A percentile compares a stretch with the other conserved stretches of the same genome.
These are phyloP conservation scores for Geranium rotundifolium DNA, from an alignment of 345 rosid genomes.

Conservation along the genomic window DNA sequence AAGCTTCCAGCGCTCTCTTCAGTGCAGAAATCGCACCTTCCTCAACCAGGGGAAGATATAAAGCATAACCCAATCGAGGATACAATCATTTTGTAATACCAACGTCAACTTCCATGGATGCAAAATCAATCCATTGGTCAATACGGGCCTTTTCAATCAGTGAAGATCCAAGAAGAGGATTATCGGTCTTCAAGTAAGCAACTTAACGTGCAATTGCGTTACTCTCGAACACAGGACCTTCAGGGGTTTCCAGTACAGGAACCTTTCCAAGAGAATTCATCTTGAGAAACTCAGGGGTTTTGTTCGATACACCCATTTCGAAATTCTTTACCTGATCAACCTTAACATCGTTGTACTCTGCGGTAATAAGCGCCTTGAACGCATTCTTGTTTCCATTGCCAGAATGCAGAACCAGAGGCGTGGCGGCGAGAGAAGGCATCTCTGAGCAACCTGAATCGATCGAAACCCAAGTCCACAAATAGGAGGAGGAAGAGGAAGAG, in stretches of 20 bases:
- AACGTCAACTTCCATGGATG: constrained; percentile 65
- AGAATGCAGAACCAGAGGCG: constrained; percentile 28
- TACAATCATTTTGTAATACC: constrained; percentile 39
- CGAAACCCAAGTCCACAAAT: no score
- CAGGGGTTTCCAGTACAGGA: constrained; percentile 92
- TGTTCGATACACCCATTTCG: constrained; percentile 73
- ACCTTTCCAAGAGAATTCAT: constrained; percentile 96
- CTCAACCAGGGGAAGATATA: constrained; percentile 79
- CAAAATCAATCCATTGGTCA: constrained; percentile 95
- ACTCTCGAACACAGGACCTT: constrained; percentile 86
- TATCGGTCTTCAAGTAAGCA: constrained; percentile 53
- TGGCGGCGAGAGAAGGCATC: no score
- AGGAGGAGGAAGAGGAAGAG: no score
- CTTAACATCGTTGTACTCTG: constrained; percentile 67
- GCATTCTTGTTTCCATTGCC: constrained; percentile 48
- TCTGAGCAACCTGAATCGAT: no score
- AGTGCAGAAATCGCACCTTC: constrained; percentile 56
- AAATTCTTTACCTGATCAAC: constrained; percentile 44
- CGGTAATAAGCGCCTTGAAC: constrained; percentile 59
- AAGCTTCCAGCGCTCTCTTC: constrained; percentile 71
- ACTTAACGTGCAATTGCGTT: constrained; percentile 95
- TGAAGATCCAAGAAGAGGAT: constrained; percentile 51
- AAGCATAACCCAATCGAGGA: constrained; percentile 48
- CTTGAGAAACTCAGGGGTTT: constrained; percentile 67
- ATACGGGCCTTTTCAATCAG: constrained; percentile 68